These are phyloP conservation scores for Rubia yunnanensis DNA, from an alignment of 257 asterid genomes.

Conservation along the genomic window DNA sequence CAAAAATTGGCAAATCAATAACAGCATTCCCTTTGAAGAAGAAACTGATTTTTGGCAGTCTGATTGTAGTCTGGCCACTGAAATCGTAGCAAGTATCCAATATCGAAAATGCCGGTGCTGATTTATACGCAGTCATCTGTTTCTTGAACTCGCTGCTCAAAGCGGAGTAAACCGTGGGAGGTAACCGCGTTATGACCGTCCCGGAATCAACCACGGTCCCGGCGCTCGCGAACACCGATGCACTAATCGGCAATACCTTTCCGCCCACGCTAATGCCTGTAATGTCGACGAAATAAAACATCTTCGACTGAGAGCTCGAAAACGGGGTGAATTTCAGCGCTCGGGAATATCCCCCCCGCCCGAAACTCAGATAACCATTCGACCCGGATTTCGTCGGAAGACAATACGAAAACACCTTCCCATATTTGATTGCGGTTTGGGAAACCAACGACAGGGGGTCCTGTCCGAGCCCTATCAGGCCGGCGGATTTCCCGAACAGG, in stretches of 20 bases:
- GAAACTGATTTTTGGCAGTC: conserved; percentile 41
- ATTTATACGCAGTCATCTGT: conserved; percentile 36
- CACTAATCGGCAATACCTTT: conserved; percentile 25
- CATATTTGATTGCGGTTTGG: conserved; percentile 48
- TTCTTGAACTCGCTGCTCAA: conserved; percentile 36
- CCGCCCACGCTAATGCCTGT: conserved; percentile 42
- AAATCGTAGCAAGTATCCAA: conserved; percentile 66
- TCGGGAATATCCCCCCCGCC: conserved; percentile 19
- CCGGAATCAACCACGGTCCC: conserved; percentile 74
- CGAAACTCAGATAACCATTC: conserved; percentile 59
- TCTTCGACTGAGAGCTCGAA: conserved; percentile 15
- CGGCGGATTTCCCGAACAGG: conserved; percentile 46
- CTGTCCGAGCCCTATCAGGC: conserved; percentile 63
- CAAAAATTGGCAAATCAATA: conserved; percentile 28
- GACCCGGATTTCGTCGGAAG: conserved; percentile 48
- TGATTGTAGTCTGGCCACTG: conserved; percentile 22
- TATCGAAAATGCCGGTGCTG: conserved; percentile 40
- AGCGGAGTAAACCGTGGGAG: conserved; percentile 39
- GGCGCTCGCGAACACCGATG: conserved; percentile 31
- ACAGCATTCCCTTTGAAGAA: conserved; percentile 35
- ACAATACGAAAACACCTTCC: conserved; percentile 65
- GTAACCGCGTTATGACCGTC: conserved; percentile 65
- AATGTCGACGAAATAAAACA: conserved; percentile 45
- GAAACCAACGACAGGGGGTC: conserved; percentile 47
- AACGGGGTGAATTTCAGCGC: conserved; percentile 43